These are phyloP conservation scores for Trametes cinnabarina DNA, from an alignment of 768 basidiomycete species.

Conservation along the genomic window DNA sequence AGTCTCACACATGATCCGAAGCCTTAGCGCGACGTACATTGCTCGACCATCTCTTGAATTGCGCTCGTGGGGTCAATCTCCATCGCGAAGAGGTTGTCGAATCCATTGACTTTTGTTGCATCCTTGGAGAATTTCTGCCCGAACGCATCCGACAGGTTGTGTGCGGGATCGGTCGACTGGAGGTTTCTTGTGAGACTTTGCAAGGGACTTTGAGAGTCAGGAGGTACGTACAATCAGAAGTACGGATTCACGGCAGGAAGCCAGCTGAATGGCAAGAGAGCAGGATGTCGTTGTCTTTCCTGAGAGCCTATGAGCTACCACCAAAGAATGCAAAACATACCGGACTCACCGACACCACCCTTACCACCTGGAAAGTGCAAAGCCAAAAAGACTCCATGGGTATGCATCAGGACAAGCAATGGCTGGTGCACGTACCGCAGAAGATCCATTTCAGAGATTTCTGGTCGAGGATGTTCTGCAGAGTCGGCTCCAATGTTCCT, in stretches of 20 bases:
- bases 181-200: constrained; percentile 1
- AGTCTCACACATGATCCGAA: background rate
- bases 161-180: constrained; percentile 98
- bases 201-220: background rate
- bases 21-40: constrained; percentile 56
- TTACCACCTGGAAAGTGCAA: constrained; percentile 71
- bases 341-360: constrained; percentile 88
- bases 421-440: constrained; percentile 68
- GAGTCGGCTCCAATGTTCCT: constrained; percentile 73
- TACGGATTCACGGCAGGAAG: constrained; percentile 88
- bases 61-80: constrained; percentile 98
- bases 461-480: constrained; percentile 95
- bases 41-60: constrained; percentile 99
- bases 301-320: constrained; percentile 29
- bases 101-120: constrained; percentile 96
- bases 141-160: constrained; percentile 98
- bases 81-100: constrained; percentile 96
- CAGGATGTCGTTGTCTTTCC: constrained; percentile 99
- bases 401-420: constrained; percentile 6
- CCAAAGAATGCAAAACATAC: background rate
- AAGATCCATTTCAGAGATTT: constrained; percentile 97
- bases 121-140: constrained; percentile 99
- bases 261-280: constrained; percentile 95
- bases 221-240: constrained; percentile 75
- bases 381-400: constrained; percentile 15